Percentiles rank a stretch among this genome's conserved stretches.
phyloP scores from a whole-genome alignment of 768 basidiomycete species.

The Vararia minispora region DNA sequence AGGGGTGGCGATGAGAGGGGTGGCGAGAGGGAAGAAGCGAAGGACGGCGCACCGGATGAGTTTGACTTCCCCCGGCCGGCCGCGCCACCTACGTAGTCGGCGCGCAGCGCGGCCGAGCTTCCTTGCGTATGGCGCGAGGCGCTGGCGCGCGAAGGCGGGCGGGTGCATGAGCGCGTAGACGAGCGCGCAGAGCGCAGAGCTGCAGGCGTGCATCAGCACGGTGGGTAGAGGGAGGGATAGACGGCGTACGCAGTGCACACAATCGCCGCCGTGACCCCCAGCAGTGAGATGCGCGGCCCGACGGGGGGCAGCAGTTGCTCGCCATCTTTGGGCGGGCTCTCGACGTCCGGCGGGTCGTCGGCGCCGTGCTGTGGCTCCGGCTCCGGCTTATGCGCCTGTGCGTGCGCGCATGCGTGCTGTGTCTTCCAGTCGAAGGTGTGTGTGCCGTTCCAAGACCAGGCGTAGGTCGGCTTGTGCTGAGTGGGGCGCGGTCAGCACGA shows the following conservation, averaged over 20 bases:
- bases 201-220: background rate
- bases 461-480: conserved; percentile 6
- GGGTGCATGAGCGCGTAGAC: conserved; percentile 6
- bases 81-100: conserved; percentile 5
- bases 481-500: background rate
- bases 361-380: conserved; percentile 4
- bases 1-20: too few relatives aligned
- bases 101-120: conserved; percentile 1
- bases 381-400: conserved; percentile 5
- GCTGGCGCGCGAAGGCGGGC: conserved; percentile 1
- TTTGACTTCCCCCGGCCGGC: conserved; percentile 5
- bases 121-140: conserved; percentile 3
- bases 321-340: conserved; percentile 1
- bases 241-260: conserved; percentile 7
- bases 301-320: conserved; percentile 2
- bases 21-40: too few relatives aligned
- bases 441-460: conserved; percentile 18
- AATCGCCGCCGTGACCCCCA: background rate
- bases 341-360: conserved; percentile 10
- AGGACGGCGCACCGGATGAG: too few relatives aligned
- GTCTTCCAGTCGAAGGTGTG: conserved; percentile 19
- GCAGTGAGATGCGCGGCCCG: background rate
- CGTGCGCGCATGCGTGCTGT: conserved; percentile 18
- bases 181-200: conserved; percentile 1
- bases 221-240: background rate